These are phyloP conservation scores for Sarocladium brachiariae DNA, from an alignment of 2,329 filamentous ascomycete genomes.

Conservation along the genomic window DNA sequence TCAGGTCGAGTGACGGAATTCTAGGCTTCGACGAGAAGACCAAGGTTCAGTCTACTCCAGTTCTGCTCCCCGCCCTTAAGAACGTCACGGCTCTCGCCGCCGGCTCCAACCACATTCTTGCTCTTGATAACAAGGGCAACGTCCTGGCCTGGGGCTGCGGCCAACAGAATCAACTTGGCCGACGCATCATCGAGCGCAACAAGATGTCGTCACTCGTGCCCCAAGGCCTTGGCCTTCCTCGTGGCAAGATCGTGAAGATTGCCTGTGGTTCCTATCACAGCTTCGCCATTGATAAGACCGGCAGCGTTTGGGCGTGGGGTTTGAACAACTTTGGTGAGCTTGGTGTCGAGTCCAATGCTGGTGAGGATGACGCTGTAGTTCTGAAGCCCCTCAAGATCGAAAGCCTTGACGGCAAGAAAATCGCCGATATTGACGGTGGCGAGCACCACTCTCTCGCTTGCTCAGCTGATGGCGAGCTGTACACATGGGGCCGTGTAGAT, in stretches of 20 bases:
- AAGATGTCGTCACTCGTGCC: slow-evolving; percentile 55
- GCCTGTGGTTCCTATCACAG: slow-evolving; percentile 73
- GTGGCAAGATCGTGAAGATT: slow-evolving; percentile 50
- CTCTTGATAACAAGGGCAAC: slow-evolving; percentile 56
- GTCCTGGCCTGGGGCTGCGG: slow-evolving; percentile 67
- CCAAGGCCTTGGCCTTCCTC: slow-evolving; percentile 48
- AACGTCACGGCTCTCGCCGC: slow-evolving; percentile 58
- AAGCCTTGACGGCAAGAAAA: slow-evolving; percentile 54
- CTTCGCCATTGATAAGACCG: slow-evolving; percentile 67
- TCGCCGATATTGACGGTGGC: slow-evolving; percentile 63
- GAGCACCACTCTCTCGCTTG: slow-evolving; percentile 67
- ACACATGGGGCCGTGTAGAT: slow-evolving; percentile 55
- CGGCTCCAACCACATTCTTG: slow-evolving; percentile 66
- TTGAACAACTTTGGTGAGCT: slow-evolving; percentile 83
- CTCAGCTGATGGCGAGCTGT: slow-evolving; percentile 47
- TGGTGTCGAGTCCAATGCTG: slow-evolving; percentile 51
- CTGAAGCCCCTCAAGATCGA: slow-evolving; percentile 63
- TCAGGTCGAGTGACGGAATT: slow-evolving; percentile 58
- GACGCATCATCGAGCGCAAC: slow-evolving; percentile 55
- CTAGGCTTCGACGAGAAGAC: slow-evolving; percentile 54
- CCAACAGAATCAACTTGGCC: slow-evolving; percentile 58
- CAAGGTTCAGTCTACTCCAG: slow-evolving; percentile 42
- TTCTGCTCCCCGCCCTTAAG: slow-evolving; percentile 54
- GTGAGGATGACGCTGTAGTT: slow-evolving; percentile 55
- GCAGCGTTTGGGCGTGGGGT: slow-evolving; percentile 73